Base-by-base conservation (phyloP, 2,329 filamentous ascomycete genomes). In the Diplodia seriata region DNA sequence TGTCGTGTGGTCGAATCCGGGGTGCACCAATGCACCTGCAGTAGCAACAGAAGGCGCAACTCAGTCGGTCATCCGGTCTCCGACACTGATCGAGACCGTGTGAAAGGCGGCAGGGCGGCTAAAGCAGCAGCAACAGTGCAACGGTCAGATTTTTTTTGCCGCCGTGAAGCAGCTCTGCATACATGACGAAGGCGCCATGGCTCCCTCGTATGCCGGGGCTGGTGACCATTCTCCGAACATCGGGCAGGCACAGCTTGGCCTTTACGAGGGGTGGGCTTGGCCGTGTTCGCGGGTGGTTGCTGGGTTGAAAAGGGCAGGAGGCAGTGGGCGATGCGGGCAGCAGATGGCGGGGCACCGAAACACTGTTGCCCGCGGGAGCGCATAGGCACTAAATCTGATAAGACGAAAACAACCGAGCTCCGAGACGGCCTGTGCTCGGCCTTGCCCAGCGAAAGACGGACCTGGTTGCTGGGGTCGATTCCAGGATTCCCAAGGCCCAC, bases 181-280 rank as follows among this genome's bases (percentile, higher is more conserved):
- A 29, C 26, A 62, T n/a, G 7, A 7, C 56, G 38, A 49, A 43
- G 59, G 29, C 29, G 57, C 57, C 57, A 36, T 50, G 23, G 40
- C 57, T 50, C 40, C 26, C 18, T 50, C 36, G 18, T n/a, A 38
- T 23, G 40, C 38, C 18, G 15, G n/a, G 8, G n/a, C 47, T 63
- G 59, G 43, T 26, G 47, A 51, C 59, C 18, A 11, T n/a, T 23
- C 40, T 40, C 59, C 47, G 59, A 51, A 20, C 47, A 63, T 51
- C 31, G 59, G 47, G 47, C 33, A 38, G 20, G 36, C 15, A 23
- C 9, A 29, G 40, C 23, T 31, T n/a, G 47, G 47, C 29, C 20
- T 9, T 49, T 38, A 51, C 59, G 59, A 62, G 47, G 59, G 18
- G 29, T 49, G 55, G 55, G 55, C 55, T 56, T 56, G 54, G 54